phyloP scores from a whole-genome alignment of 257 asterid genomes.

The Lycium barbarum region DNA sequence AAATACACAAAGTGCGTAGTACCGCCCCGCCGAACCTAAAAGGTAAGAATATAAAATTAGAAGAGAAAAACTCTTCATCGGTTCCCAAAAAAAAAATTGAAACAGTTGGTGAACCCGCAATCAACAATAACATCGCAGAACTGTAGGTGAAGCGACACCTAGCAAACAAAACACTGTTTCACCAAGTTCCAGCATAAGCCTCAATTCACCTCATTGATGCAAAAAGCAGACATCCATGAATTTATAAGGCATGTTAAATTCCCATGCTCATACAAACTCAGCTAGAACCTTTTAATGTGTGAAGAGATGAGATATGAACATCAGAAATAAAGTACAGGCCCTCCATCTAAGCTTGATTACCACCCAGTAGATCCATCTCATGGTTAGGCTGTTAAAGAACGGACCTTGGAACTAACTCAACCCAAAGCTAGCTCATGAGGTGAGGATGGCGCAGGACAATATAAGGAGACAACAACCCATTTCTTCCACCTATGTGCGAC shows the following conservation, averaged over 20 bases:
- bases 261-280: not conserved
- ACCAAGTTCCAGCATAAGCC: not conserved
- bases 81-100: not conserved
- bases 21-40: not conserved
- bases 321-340: conserved; percentile 5
- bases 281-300: not conserved
- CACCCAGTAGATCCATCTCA: not conserved
- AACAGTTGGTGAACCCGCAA: conserved; percentile 4
- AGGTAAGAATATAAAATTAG: not conserved
- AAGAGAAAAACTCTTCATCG: not conserved
- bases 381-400: not conserved
- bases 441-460: not conserved
- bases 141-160: not conserved
- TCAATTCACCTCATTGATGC: not conserved
- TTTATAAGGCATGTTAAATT: not conserved
- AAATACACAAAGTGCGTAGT: not conserved
- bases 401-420: conserved; percentile 2
- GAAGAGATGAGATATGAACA: not conserved
- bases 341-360: not conserved
- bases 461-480: not conserved
- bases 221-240: conserved; percentile 3
- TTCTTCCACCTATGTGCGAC: not conserved
- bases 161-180: not conserved
- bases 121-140: not conserved
- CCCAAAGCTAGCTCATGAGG: not conserved